Evolutionary conservation across 345 rosid genomes (phyloP), one percentile per base, ranked within the genome.

Genomic region (Gossypium raimondii): DNA sequence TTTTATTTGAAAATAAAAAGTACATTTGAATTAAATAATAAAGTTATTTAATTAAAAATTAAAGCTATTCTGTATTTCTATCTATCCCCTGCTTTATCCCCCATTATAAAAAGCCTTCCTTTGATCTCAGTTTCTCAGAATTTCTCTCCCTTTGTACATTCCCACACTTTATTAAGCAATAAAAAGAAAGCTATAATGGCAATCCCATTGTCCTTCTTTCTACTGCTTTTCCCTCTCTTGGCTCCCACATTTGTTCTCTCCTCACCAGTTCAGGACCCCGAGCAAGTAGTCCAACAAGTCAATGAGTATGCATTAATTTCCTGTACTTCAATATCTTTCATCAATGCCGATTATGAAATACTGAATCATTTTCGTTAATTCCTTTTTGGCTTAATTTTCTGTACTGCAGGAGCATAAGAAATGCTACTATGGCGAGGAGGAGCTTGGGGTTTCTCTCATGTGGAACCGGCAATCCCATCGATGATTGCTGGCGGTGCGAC

Each of bases 401-500:
- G 2, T 59, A 14, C 25, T 22, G 62, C 82, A 87, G 90, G 75
- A 81, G 78, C 79, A 84, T 84, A 29, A 87, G 45, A 11, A 75
- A 89, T 83, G 93, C 82, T 8, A 75, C 67, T 5, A 44, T 67
- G 25, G 86, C 90, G 8, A 82, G 90, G 82, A 87, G 93, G 81
- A 87, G 86, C 18, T 74, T 85, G 67, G 93, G 87, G 0, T 87
- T 73, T 75, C 85, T 89, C 9, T 87, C 93, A 1, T 85, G 93
- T 62, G 90, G 87, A 61, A 83, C 90, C 7, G 93, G 90, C 1
- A 89, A 89, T 24, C 90, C 93, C 1, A 87, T 89, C 0, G 93
- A 89, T 13, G 89, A 89, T 41, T 89, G 93, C 80, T 89, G 93
- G 93, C 83, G 90, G 70, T 89, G 90, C 18, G 89, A 89, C 76